Evolutionary conservation across 2,329 filamentous ascomycete genomes (phyloP), one percentile per base, ranked within the genome.

Genomic region (Aspergillus luchuensis): DNA sequence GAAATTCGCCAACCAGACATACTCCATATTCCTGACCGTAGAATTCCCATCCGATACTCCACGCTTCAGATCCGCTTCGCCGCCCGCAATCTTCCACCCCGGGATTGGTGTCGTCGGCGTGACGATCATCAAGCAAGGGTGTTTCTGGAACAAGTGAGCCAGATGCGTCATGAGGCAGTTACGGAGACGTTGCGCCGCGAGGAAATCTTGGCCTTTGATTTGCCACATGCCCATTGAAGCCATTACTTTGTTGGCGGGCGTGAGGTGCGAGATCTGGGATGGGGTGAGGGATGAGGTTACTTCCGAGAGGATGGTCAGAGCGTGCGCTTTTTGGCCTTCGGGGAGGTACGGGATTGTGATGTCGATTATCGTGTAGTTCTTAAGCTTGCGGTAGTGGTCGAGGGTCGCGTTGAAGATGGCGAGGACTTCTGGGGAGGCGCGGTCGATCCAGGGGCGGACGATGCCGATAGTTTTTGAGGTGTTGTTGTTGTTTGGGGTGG

Each of bases 1-100:
- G 67, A 92, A 88, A 76, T 97, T 97, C 6, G 92, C 90, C 38
- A 96, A 77, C 85, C 90, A 96, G 15, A 91, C 87, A 76, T 91
- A 97, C 74, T 89, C 86, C 91, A 97, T 96, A 71, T 86, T 91
- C 25, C 85, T 81, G n/a, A 96, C 79, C 15, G 86, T 88, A 62
- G 79, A 81, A 72, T 95, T 92, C 0, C 84, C 88, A 73, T 97
- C 89, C 39, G 84, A 88, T 66, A 91, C 80, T 2, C 93, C 93
- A 50, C 81, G 77, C 7, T 71, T 66, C 4, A 87, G 72, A 69
- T 92, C 87, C n/a, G 79, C 79, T 15, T 87, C 79, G 43, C 79
- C 82, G 1, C 81, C 76, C 1, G 48, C 43, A 10, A 88, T 86
- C 45, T 85, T 85, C 90, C 91, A 96, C 10, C 92, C 92, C 0